Percentiles rank a stretch among this genome's conserved stretches.
Evolutionary conservation across 2,329 filamentous ascomycete species (phyloP).

Genomic region (Fusarium sacchari): DNA sequence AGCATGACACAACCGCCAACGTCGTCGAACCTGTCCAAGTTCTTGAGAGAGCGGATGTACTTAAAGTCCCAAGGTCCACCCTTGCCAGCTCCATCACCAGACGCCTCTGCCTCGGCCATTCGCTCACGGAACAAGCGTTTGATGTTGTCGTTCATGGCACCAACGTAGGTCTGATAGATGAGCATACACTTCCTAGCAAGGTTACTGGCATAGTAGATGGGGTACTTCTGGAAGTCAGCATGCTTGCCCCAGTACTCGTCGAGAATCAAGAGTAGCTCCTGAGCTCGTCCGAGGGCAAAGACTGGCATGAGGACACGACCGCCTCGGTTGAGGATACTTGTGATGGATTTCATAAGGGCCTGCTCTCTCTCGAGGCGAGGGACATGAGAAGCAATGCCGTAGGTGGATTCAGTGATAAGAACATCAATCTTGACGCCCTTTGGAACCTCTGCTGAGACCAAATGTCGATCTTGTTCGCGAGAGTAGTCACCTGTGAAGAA

Average conservation of each 20-base stretch:
- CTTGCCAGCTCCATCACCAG: constrained; percentile 77
- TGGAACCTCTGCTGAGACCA: constrained; percentile 93
- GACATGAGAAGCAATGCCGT: constrained; percentile 93
- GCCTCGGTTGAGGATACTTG: constrained; percentile 87
- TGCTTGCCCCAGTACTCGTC: constrained; percentile 98
- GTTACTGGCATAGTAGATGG: constrained; percentile 98
- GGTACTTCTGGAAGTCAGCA: constrained; percentile 85
- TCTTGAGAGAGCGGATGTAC: constrained; percentile 91
- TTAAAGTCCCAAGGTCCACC: constrained; percentile 97
- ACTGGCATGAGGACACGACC: constrained; percentile 94
- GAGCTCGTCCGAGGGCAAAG: constrained; percentile 91
- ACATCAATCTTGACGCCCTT: constrained; percentile 92
- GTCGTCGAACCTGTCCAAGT: constrained; percentile 94
- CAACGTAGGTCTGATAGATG: constrained; percentile 97
- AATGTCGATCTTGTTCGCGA: constrained; percentile 91
- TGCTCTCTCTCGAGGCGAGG: constrained; percentile 91
- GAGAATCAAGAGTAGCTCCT: constrained; percentile 92
- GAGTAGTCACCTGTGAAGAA: constrained; percentile 99
- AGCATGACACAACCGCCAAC: constrained; percentile 97
- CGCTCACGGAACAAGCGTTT: constrained; percentile 92
- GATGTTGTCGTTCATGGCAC: constrained; percentile 99
- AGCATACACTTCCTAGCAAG: constrained; percentile 97
- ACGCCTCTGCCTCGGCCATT: constrained; percentile 88
- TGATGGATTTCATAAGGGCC: constrained; percentile 95
- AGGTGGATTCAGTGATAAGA: constrained; percentile 96